Evolutionary conservation across 2,329 filamentous ascomycete species (phyloP), one percentile per base, ranked within the genome.

Genomic region (Talaromyces sp.): DNA sequence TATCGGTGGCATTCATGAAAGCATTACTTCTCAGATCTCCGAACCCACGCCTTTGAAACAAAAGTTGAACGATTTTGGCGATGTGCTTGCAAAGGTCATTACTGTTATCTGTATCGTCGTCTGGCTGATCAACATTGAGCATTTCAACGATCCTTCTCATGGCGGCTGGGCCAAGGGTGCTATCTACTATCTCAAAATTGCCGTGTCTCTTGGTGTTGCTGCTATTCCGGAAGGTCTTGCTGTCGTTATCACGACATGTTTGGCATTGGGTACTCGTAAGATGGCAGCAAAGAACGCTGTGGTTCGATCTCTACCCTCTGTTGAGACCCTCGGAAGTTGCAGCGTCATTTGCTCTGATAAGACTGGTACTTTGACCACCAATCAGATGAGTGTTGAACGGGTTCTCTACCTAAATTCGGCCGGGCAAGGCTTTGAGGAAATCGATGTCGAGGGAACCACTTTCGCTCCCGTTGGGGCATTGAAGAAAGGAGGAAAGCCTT

Each of bases 291-390:
- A 97, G 84, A 98, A 98, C 74, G 95, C 95, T 8, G 93, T 99
- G 43, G 96, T 99, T 66, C 89, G 96, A 78, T 97, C 93, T 75
- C 83, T 99, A 72, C 95, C 95, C 22, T 99, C 95, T 1, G 95
- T 99, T 61, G 95, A 99, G 81, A 99, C 95, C 13, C 85, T 99
- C 62, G 95, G 95, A 75, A 99, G 95, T 85, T 99, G 95, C 86
- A 99, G 95, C 74, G 93, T 99, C 65, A 97, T 99, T 77, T 99
- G 96, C 83, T 99, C 96, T 3, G 95, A 99, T 84, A 99, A 99
- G 85, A 99, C 95, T 5, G 96, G 95, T 71, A 99, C 95, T 58
- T 82, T 99, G 75, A 99, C 95, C 11, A 99, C 95, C 47, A 99
- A 99, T 81, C 93, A 98, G 80, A 99, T 99, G 95, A 98, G 95